These are phyloP conservation scores for Moesziomyces sp. DNA, from an alignment of 1,284 basidiomycete species.

Conservation along the genomic window DNA sequence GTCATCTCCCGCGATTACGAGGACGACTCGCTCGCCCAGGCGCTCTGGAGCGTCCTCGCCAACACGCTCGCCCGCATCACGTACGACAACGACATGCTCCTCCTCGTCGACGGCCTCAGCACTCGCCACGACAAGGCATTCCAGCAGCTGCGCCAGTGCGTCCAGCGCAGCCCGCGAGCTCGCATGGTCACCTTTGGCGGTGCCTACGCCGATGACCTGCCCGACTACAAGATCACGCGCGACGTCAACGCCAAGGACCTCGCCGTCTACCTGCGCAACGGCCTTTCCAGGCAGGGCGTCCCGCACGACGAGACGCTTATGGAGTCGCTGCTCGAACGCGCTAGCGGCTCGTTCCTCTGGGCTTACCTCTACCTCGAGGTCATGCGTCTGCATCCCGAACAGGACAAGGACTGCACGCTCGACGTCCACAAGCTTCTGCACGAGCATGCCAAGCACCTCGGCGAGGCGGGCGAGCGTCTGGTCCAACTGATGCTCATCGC, in stretches of 20 bases:
- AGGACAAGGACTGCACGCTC: background rate
- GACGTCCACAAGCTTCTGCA: constrained; percentile 1
- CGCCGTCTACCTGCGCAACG: constrained; percentile 26
- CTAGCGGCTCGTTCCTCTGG: constrained; percentile 39
- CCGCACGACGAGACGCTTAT: constrained; percentile 28
- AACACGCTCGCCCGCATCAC: background rate
- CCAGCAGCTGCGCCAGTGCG: background rate
- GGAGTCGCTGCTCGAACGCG: constrained; percentile 15
- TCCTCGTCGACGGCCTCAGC: constrained; percentile 6
- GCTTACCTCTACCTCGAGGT: constrained; percentile 46
- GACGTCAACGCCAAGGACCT: constrained; percentile 21
- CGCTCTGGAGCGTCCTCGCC: no score
- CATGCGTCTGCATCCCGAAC: constrained; percentile 9
- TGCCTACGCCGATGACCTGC: constrained; percentile 20
- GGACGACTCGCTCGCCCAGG: background rate
- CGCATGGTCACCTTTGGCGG: constrained; percentile 9
- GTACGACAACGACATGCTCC: background rate
- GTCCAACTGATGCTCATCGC: constrained; percentile 4
- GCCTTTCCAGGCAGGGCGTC: constrained; percentile 22
- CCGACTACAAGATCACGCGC: constrained; percentile 20
- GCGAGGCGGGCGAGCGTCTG: constrained; percentile 4
- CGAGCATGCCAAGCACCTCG: constrained; percentile 2
- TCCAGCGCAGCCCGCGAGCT: background rate
- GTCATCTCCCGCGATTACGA: background rate
- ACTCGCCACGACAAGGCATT: constrained; percentile 3